Evolutionary conservation across 2,329 filamentous ascomycete genomes (phyloP).

Genomic region (Alternaria sp.): DNA sequence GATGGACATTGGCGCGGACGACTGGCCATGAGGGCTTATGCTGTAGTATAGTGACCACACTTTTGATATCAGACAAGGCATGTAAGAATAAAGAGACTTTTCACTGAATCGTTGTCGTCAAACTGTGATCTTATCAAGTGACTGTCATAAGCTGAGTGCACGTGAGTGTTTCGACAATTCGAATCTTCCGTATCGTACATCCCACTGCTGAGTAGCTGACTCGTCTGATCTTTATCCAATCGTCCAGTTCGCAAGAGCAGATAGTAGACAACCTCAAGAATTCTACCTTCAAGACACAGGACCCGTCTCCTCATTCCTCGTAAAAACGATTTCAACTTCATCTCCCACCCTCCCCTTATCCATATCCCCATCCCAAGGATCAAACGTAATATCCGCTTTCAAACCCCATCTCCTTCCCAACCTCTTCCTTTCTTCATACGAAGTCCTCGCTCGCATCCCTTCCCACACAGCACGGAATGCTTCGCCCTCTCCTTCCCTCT

Average conservation of each 20-base stretch:
- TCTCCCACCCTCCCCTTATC: constrained; percentile 40
- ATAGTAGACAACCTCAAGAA: too few relatives aligned
- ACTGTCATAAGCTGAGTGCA: background rate
- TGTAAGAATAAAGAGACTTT: background rate
- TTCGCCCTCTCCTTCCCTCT: constrained; percentile 38
- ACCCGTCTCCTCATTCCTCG: background rate
- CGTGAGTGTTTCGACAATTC: accelerated
- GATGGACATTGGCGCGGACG: background rate
- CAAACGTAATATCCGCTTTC: constrained; percentile 23
- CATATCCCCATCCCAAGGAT: constrained; percentile 43
- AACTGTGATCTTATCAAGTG: background rate
- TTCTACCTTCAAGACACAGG: background rate
- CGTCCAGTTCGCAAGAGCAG: background rate
- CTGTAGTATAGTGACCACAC: background rate
- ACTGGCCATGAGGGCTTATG: background rate
- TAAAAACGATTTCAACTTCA: constrained; percentile 44
- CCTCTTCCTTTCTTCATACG: constrained; percentile 8
- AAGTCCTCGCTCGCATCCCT: constrained; percentile 19
- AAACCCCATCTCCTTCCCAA: constrained; percentile 19
- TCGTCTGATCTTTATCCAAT: background rate
- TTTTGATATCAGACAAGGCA: background rate
- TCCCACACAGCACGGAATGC: constrained; percentile 41
- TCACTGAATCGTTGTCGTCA: background rate
- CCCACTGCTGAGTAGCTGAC: background rate
- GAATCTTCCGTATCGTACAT: background rate